Percentiles rank a stretch among this genome's conserved stretches.
Conservation (phyloP, 768 basidiomycete genomes). For the Rubroboletus satanas region DNA sequence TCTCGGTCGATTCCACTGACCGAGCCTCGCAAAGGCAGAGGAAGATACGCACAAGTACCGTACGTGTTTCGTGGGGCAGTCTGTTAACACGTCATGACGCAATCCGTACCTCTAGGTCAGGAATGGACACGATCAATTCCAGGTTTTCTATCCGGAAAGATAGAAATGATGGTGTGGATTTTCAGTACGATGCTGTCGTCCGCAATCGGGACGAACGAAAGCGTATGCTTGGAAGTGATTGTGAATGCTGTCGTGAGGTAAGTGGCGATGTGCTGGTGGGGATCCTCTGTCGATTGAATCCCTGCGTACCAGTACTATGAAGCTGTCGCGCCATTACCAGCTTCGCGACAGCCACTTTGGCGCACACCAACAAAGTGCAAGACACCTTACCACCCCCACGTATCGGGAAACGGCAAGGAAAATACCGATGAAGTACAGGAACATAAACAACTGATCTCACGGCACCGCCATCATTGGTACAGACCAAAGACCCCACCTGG, state of each 20-base stretch:
- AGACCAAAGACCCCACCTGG: conserved; percentile 74
- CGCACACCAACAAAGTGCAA: conserved; percentile 50
- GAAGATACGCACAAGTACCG: conserved; percentile 50
- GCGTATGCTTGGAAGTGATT: conserved; percentile 70
- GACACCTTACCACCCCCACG: neutral
- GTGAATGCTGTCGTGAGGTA: conserved; percentile 79
- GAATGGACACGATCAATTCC: conserved; percentile 53
- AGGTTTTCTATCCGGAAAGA: conserved; percentile 62
- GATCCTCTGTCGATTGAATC: neutral
- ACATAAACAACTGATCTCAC: conserved; percentile 70
- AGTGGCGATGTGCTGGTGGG: conserved; percentile 17
- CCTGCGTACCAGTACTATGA: conserved; percentile 63
- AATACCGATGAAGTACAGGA: conserved; percentile 36
- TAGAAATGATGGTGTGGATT: conserved; percentile 60
- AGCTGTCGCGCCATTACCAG: conserved; percentile 69
- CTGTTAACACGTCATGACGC: neutral
- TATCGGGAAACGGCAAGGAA: conserved; percentile 23
- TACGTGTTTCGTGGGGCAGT: conserved; percentile 20
- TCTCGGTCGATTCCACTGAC: conserved; percentile 10
- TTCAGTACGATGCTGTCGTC: conserved; percentile 76
- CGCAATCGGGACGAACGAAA: conserved; percentile 60
- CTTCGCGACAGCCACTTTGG: conserved; percentile 71
- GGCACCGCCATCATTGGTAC: conserved; percentile 70
- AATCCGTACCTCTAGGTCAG: conserved; percentile 16
- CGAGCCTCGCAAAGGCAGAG: conserved; percentile 47